These are phyloP conservation scores for Mycena haematopus DNA, from an alignment of 768 basidiomycete species.

Conservation along the genomic window DNA sequence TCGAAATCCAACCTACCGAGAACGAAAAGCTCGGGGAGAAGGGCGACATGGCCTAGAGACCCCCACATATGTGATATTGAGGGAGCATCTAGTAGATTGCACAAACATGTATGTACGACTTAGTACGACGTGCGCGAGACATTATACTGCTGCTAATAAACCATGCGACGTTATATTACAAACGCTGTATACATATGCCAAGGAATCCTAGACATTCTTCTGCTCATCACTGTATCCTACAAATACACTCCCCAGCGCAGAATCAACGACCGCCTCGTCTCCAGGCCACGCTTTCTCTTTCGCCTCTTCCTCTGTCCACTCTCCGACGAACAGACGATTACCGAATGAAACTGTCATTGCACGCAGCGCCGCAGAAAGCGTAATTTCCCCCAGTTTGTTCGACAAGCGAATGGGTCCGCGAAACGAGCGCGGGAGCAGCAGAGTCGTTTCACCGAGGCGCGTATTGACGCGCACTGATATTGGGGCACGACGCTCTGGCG, in stretches of 20 bases:
- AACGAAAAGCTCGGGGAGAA: constrained; percentile 13
- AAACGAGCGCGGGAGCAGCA: constrained; percentile 27
- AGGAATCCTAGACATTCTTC: background rate
- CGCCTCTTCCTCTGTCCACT: constrained; percentile 19
- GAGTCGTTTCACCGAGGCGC: constrained; percentile 17
- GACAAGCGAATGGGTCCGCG: constrained; percentile 22
- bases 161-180: no score
- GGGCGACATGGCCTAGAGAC: constrained; percentile 17
- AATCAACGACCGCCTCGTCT: constrained; percentile 15
- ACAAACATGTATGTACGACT: background rate
- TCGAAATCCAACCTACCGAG: background rate
- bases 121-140: background rate
- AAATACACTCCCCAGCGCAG: constrained; percentile 9
- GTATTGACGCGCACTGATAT: constrained; percentile 9
- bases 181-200: background rate
- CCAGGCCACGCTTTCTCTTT: constrained; percentile 5
- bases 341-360: constrained; percentile 9
- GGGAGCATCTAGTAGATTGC: background rate
- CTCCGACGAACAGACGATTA: constrained; percentile 17
- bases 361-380: constrained; percentile 14
- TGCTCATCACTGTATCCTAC: background rate
- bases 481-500: constrained; percentile 18
- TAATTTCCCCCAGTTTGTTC: constrained; percentile 16
- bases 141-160: no score
- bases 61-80: background rate